Conservation (phyloP, 257 asterid genomes). For the Nicotiana undulata region DNA sequence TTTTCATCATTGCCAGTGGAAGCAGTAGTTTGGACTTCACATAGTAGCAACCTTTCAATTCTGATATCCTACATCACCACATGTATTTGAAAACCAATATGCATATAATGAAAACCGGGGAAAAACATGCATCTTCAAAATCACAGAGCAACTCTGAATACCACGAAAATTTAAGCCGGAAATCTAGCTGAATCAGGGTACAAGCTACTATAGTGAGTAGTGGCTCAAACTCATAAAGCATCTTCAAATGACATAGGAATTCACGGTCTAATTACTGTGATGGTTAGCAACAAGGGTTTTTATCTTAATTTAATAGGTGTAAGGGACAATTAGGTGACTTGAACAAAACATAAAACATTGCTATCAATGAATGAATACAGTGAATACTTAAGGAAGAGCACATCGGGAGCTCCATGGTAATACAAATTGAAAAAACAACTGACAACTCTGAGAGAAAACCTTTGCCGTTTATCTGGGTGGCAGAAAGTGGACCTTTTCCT, state of each 20-base stretch:
- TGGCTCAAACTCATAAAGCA: not conserved
- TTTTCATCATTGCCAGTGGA: slow-evolving; percentile 68
- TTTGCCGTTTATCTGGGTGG: no score
- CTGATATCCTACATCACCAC: not conserved
- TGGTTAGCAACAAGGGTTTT: not conserved
- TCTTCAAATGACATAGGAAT: not conserved
- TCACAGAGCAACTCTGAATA: not conserved
- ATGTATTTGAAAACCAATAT: not conserved
- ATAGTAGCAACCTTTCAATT: not conserved
- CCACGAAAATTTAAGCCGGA: not conserved
- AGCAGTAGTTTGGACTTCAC: not conserved
- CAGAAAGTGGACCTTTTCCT: not conserved
- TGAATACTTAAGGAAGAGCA: not conserved
- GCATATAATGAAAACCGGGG: no score
- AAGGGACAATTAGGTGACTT: not conserved
- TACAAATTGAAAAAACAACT: no score
- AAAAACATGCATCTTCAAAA: not conserved
- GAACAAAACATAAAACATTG: not conserved
- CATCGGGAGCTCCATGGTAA: not conserved
- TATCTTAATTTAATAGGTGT: not conserved
- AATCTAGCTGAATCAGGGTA: not conserved
- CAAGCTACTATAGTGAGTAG: not conserved
- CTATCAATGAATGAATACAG: not conserved
- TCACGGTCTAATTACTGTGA: not conserved
- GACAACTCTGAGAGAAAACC: no score